Base-by-base conservation (phyloP, 1,284 basidiomycete genomes). In the Irpex sp. region DNA sequence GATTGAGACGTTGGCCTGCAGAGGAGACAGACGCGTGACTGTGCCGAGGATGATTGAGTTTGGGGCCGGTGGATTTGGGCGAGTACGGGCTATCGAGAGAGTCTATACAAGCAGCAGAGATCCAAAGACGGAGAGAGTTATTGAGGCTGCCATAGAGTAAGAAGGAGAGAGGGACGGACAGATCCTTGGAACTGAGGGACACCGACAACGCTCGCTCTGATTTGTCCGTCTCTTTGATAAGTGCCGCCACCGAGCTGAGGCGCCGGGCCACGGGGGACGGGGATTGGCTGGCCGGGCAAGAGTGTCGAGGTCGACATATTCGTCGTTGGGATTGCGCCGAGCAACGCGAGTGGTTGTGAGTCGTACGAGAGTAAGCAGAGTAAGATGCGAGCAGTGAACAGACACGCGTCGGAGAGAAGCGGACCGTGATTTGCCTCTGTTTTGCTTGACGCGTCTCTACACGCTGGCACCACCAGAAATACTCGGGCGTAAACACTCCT, bases 1-100 rank as follows among this genome's bases (percentile, higher is more conserved):
- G 67, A 99, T 95, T 1, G 92, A 90, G 8, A 98, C 76, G 60
- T 88, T 85, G 1, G 97, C 97, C 76, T 97, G 94, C 63, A 89
- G 78, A 0, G 96, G 92, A 0, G 93, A 94, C 33, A 98, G 81
- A 9, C 96, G 88, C 5, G 92, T 93, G 26, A 98, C 83, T 59
- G 86, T 86, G 15, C 93, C 94, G 35, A 96, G 83, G 26, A 94
- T 84, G 57, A 91, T 74, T 1, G 90, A 87, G 67, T 86, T 86
- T n/a, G 88, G 82, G 3, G 84, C 75, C 1, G 90, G 91, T 0
- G 90, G 87, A 70, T 85, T 85, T 0, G 89, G 85, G 58, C 88
- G 81, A 4, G 84, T 75, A 63, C 83, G 81, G 62, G 84, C 78
- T 64, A 89, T 88, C 37, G 83, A 78, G 67, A 89, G 67, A 56